Percentiles rank a stretch among this genome's conserved stretches.
Conservation (phyloP, 768 basidiomycete species). For the Erythrobasidium yunnanense region DNA sequence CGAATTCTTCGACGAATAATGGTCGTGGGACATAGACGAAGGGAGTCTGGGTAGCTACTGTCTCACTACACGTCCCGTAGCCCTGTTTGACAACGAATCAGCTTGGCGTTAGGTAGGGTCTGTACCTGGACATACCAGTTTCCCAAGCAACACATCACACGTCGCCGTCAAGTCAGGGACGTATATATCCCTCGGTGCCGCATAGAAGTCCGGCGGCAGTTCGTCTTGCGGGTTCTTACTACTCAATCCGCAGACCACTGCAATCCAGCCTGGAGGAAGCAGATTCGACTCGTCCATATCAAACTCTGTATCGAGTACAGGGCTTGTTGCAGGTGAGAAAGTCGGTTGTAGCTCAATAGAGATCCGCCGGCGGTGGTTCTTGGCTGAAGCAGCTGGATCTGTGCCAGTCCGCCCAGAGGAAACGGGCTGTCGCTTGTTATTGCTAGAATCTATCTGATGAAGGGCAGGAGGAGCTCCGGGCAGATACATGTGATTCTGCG, state of each 20-base stretch:
- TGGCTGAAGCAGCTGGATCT: too few species aligned
- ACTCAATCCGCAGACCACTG: conserved; percentile 64
- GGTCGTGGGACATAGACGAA: conserved; percentile 72
- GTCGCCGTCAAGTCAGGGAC: conserved; percentile 71
- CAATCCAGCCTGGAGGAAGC: conserved; percentile 65
- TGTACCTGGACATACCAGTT: conserved; percentile 48
- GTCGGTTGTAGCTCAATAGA: conserved; percentile 4
- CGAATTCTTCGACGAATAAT: conserved; percentile 69
- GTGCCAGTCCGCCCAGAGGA: too few species aligned
- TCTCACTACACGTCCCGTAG: conserved; percentile 71
- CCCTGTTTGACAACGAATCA: conserved; percentile 46
- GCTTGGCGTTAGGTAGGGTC: too few species aligned
- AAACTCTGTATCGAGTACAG: neutral
- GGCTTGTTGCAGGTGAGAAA: neutral
- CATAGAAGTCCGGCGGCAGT: conserved; percentile 60
- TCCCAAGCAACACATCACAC: conserved; percentile 65
- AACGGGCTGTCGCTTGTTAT: neutral
- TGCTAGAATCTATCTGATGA: neutral
- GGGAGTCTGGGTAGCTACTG: conserved; percentile 62
- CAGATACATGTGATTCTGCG: conserved; percentile 20
- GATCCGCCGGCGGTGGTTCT: neutral
- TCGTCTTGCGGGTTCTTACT: conserved; percentile 49
- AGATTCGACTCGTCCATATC: conserved; percentile 41
- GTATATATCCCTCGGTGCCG: conserved; percentile 65
- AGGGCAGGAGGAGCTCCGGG: conserved; percentile 15